Percentiles rank a stretch among this genome's conserved stretches.
Evolutionary conservation across 257 asterid genomes (phyloP).

Genomic region (Primulina huaijiensis): DNA sequence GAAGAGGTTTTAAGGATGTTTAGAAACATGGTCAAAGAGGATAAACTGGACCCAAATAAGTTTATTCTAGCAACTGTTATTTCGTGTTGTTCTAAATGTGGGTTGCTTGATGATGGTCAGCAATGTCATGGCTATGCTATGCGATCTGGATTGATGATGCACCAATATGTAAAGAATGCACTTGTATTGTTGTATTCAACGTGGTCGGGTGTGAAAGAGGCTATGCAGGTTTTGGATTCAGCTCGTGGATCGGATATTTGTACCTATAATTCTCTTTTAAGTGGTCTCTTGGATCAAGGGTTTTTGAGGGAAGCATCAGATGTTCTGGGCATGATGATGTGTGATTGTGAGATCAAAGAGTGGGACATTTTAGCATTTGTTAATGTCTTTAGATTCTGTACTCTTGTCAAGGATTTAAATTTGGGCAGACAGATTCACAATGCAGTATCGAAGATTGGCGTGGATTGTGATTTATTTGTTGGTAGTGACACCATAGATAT

Average conservation of each 20-base stretch:
- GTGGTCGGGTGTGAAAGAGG: conserved; percentile 43
- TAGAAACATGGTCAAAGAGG: conserved; percentile 46
- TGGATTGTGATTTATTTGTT: conserved; percentile 47
- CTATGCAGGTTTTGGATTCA: conserved; percentile 47
- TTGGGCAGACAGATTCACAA: conserved; percentile 67
- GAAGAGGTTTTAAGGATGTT: conserved; percentile 46
- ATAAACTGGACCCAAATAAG: conserved; percentile 48
- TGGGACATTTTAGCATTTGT: conserved; percentile 69
- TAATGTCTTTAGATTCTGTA: conserved; percentile 57
- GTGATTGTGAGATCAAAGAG: conserved; percentile 38
- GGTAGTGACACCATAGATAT: conserved; percentile 65
- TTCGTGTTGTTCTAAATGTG: conserved; percentile 55
- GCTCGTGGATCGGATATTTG: conserved; percentile 51
- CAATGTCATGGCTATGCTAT: conserved; percentile 76
- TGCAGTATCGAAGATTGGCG: conserved; percentile 44
- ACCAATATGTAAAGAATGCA: conserved; percentile 67
- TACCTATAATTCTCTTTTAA: conserved; percentile 58
- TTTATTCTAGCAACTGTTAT: conserved; percentile 66
- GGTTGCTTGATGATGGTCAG: conserved; percentile 56
- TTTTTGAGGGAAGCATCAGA: conserved; percentile 39
- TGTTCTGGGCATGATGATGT: conserved; percentile 44
- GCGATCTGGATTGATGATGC: conserved; percentile 63
- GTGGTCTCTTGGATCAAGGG: conserved; percentile 53
- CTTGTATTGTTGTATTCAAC: conserved; percentile 55
- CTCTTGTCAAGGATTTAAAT: conserved; percentile 44